Conservation (phyloP, 208 protist species). For the Entamoeba invadens region DNA sequence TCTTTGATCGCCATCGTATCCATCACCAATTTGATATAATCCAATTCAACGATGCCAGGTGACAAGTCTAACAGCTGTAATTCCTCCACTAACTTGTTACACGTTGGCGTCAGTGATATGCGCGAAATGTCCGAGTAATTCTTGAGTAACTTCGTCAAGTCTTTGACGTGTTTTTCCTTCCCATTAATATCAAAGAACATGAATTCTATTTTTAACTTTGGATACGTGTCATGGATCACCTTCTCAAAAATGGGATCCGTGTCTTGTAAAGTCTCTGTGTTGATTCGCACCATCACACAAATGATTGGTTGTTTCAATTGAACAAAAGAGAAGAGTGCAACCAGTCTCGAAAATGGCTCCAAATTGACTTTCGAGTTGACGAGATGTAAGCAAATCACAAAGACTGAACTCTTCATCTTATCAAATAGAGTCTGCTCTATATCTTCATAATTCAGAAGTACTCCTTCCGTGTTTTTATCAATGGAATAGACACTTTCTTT, state of each 20-base stretch:
- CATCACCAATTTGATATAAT: neutral
- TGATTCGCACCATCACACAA: neutral
- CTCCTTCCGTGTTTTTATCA: neutral
- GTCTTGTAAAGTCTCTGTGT: neutral
- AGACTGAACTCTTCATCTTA: neutral
- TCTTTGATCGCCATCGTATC: neutral
- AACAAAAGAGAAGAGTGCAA: neutral
- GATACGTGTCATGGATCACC: neutral
- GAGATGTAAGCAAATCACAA: neutral
- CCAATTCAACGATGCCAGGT: neutral
- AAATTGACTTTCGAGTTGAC: neutral
- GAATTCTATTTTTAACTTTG: neutral
- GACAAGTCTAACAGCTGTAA: neutral
- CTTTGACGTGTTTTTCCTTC: neutral
- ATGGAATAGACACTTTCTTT: neutral
- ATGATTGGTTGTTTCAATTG: neutral
- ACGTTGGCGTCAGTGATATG: neutral
- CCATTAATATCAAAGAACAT: neutral
- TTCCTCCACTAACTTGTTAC: neutral
- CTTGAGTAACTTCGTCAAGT: neutral
- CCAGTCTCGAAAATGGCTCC: neutral
- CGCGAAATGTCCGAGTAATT: neutral
- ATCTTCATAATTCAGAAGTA: neutral
- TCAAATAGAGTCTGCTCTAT: neutral
- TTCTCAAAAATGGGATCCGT: neutral